phyloP scores from a whole-genome alignment of 78 protist genomes.

The Guillardia theta region DNA sequence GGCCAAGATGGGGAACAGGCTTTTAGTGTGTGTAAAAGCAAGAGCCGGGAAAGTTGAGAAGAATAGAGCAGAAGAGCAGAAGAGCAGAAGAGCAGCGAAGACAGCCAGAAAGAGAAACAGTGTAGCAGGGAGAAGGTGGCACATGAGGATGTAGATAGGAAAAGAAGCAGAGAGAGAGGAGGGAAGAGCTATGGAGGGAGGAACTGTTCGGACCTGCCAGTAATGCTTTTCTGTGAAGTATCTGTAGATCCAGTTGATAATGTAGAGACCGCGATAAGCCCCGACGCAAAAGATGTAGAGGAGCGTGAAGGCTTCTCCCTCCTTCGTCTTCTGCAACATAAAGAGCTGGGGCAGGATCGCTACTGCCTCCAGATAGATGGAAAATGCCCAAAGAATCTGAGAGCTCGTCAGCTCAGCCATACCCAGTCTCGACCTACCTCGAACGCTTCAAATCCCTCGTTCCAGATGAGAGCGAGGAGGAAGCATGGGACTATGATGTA shows the following conservation, averaged over 20 bases:
- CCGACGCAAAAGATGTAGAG: slow-evolving; percentile 73
- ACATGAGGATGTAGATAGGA: background rate
- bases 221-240: slow-evolving; percentile 67
- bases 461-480: background rate
- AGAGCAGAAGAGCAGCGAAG: background rate
- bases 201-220: background rate
- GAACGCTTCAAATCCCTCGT: background rate
- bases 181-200: background rate
- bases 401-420: background rate
- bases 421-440: background rate
- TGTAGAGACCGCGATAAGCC: slow-evolving; percentile 79
- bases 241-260: slow-evolving; percentile 94
- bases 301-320: slow-evolving; percentile 76
- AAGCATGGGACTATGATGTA: background rate
- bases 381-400: slow-evolving; percentile 81
- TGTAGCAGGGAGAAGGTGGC: background rate
- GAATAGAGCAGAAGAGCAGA: background rate
- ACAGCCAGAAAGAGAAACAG: background rate
- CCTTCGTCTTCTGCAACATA: slow-evolving; percentile 72
- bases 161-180: background rate
- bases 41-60: background rate
- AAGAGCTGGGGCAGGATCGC: slow-evolving; percentile 94
- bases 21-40: background rate
- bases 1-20: too few species aligned
- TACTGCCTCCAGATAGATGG: slow-evolving; percentile 92